These are phyloP conservation scores for Candida pseudoviswanathii DNA, from an alignment of 1,139 yeast genomes.

Conservation along the genomic window DNA sequence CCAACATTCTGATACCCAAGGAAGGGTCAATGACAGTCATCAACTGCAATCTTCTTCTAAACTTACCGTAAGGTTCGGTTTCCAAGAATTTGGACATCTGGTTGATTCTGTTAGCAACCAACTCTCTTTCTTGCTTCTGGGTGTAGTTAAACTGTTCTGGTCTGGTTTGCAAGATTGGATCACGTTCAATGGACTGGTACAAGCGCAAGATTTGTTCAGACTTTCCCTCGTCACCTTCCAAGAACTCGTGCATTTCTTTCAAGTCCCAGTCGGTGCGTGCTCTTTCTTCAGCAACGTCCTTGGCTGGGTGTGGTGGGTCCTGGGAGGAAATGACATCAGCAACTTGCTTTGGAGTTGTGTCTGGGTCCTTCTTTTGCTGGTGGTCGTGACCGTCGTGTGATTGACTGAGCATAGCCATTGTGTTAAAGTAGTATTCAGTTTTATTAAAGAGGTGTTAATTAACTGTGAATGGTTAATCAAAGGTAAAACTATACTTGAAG, in stretches of 20 bases:
- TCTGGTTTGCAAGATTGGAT: slow-evolving; percentile 44
- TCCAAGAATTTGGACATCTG: slow-evolving; percentile 49
- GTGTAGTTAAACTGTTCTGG: slow-evolving; percentile 41
- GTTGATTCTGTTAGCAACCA: slow-evolving; percentile 47
- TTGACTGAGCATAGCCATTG: slow-evolving; percentile 14
- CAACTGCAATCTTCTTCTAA: slow-evolving; percentile 42
- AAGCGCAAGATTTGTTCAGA: slow-evolving; percentile 36
- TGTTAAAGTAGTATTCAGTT: neutral
- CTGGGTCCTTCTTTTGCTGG: slow-evolving; percentile 13
- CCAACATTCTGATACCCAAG: slow-evolving; percentile 50
- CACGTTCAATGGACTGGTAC: slow-evolving; percentile 52
- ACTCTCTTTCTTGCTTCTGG: slow-evolving; percentile 44
- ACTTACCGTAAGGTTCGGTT: slow-evolving; percentile 36
- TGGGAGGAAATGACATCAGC: slow-evolving; percentile 12
- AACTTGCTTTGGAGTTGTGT: slow-evolving; percentile 14
- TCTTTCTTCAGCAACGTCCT: slow-evolving; percentile 17
- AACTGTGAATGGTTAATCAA: neutral
- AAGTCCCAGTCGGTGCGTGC: slow-evolving; percentile 34
- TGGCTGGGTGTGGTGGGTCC: slow-evolving; percentile 16
- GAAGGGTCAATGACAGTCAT: slow-evolving; percentile 54
- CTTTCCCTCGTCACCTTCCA: slow-evolving; percentile 45
- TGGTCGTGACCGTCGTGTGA: slow-evolving; percentile 4
- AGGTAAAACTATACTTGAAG: neutral
- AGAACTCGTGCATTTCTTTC: slow-evolving; percentile 46
- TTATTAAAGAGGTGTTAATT: neutral